phyloP scores from a whole-genome alignment of 2,329 filamentous ascomycete genomes.

The Verticillium nonalfalfae region DNA sequence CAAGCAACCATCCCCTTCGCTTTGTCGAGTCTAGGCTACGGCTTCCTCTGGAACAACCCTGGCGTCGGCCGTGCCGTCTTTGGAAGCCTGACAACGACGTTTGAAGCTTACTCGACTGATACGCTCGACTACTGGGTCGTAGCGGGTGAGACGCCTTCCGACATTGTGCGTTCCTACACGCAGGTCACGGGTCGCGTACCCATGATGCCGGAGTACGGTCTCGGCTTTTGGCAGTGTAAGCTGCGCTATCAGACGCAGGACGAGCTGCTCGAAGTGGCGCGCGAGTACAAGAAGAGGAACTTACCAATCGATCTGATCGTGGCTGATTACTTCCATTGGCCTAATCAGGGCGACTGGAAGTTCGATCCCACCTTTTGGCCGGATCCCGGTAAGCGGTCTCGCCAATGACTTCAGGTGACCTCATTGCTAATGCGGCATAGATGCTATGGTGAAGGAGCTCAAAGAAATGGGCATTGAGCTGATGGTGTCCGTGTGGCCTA shows the following conservation, averaged over 20 bases:
- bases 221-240: conserved; percentile 66
- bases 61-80: conserved; percentile 54
- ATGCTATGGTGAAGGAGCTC: conserved; percentile 58
- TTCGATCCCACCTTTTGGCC: conserved; percentile 61
- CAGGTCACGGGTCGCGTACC: conserved; percentile 52
- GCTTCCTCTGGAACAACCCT: conserved; percentile 62
- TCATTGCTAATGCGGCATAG: conserved; percentile 13
- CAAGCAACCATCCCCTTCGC: conserved; percentile 60
- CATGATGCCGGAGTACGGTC: conserved; percentile 63
- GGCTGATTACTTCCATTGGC: conserved; percentile 64
- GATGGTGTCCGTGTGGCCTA: conserved; percentile 67
- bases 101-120: conserved; percentile 53
- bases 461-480: conserved; percentile 52
- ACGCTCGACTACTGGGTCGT: conserved; percentile 60
- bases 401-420: no score
- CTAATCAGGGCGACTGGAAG: conserved; percentile 59
- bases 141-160: conserved; percentile 45
- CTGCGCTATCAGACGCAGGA: conserved; percentile 61
- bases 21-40: conserved; percentile 54
- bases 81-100: conserved; percentile 54
- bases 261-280: conserved; percentile 51
- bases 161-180: conserved; percentile 52
- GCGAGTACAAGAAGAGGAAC: conserved; percentile 48
- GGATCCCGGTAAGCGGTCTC: conserved; percentile 32
- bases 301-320: conserved; percentile 61